phyloP scores from a whole-genome alignment of 192 early-diverging fungal genomes.

The Coemansia sp. region DNA sequence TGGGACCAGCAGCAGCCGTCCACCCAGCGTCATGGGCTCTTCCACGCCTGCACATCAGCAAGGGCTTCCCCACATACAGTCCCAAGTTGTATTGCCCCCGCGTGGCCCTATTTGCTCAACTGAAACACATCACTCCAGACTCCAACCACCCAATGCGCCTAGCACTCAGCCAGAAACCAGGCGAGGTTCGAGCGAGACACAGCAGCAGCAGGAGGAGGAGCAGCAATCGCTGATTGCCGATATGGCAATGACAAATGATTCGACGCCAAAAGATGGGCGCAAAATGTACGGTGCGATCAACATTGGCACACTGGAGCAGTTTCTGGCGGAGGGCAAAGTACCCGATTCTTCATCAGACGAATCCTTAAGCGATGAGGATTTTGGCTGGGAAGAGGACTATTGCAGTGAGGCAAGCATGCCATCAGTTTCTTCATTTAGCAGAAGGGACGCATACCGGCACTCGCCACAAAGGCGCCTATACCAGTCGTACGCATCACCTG shows the following conservation, averaged over 20 bases:
- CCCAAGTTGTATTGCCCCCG: neutral
- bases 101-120: neutral
- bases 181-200: neutral
- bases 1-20: conserved; percentile 28
- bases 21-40: conserved; percentile 41
- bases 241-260: neutral
- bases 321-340: conserved; percentile 46
- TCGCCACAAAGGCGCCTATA: neutral
- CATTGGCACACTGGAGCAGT: conserved; percentile 44
- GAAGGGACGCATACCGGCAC: neutral
- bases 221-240: neutral
- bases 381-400: conserved; percentile 37
- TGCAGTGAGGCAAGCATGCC: conserved; percentile 13
- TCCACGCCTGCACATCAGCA: conserved; percentile 16
- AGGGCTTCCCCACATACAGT: conserved; percentile 6
- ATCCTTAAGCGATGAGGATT: conserved; percentile 16
- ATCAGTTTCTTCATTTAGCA: neutral
- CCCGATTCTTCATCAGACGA: conserved; percentile 44
- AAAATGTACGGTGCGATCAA: conserved; percentile 41
- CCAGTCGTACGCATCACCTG: neutral
- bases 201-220: conserved; percentile 6
- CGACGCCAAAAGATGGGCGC: conserved; percentile 10
- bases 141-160: neutral
- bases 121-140: neutral
- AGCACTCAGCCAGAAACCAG: neutral